These are phyloP conservation scores for Eucommia ulmoides DNA, from an alignment of 257 asterid genomes.

Conservation along the genomic window DNA sequence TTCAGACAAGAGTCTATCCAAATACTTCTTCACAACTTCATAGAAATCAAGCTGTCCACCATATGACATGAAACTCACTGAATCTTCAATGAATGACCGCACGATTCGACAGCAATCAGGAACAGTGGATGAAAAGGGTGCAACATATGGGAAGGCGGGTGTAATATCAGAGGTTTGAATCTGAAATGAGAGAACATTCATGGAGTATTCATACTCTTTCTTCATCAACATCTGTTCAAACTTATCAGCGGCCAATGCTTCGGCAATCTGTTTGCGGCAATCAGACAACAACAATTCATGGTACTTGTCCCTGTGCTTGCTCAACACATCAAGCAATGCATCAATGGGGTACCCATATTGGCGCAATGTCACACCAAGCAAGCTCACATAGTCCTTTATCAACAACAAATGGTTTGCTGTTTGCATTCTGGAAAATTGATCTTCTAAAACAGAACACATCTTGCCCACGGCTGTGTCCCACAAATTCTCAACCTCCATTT, in stretches of 20 bases:
- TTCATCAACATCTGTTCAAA: conserved; percentile 97
- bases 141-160: conserved; percentile 96
- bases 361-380: conserved; percentile 88
- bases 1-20: conserved; percentile 81
- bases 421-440: conserved; percentile 96
- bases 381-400: conserved; percentile 91
- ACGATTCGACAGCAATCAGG: conserved; percentile 98
- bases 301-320: conserved; percentile 90
- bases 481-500: conserved; percentile 82
- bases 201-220: conserved; percentile 87
- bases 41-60: conserved; percentile 92
- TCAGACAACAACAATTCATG: conserved; percentile 85
- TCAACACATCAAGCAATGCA: conserved; percentile 84
- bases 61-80: conserved; percentile 87
- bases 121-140: conserved; percentile 84
- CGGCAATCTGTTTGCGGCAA: conserved; percentile 80
- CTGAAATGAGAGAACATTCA: conserved; percentile 92
- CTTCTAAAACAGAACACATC: conserved; percentile 95
- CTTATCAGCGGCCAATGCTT: conserved; percentile 83
- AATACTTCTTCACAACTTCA: conserved; percentile 82
- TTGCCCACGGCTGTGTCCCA: conserved; percentile 98
- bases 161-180: conserved; percentile 79
- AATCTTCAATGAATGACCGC: conserved; percentile 85
- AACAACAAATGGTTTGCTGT: conserved; percentile 93
- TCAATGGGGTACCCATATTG: conserved; percentile 84